phyloP scores from a whole-genome alignment of 768 basidiomycete species.

The Peribolospora kevripleyi region DNA sequence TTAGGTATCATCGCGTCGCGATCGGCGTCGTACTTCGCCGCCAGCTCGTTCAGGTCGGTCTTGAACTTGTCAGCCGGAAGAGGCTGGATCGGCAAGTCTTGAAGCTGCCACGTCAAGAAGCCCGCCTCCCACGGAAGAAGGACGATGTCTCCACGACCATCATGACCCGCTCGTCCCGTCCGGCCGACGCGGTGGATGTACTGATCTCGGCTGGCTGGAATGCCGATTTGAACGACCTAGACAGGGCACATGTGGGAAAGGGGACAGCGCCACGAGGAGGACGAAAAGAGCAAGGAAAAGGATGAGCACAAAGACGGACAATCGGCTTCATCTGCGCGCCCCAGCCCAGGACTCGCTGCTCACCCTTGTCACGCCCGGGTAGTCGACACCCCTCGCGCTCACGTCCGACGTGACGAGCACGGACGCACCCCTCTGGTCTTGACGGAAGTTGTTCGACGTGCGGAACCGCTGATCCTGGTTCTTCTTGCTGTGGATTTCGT shows the following conservation, averaged over 20 bases:
- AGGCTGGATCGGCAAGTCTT: constrained; percentile 42
- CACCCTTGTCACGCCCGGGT: constrained; percentile 41
- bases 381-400: constrained; percentile 38
- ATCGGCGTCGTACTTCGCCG: constrained; percentile 28
- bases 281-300: constrained; percentile 26
- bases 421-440: constrained; percentile 38
- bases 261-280: constrained; percentile 15
- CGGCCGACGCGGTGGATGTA: constrained; percentile 25
- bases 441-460: constrained; percentile 33
- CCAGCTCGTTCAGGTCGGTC: constrained; percentile 27
- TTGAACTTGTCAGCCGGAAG: constrained; percentile 29
- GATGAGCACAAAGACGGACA: constrained; percentile 12
- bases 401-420: constrained; percentile 24
- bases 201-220: constrained; percentile 39
- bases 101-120: constrained; percentile 36
- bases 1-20: constrained; percentile 4
- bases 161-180: constrained; percentile 25
- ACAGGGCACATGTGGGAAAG: constrained; percentile 27
- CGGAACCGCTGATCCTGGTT: constrained; percentile 28
- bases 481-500: constrained; percentile 46
- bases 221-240: constrained; percentile 45
- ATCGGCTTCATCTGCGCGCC: no score
- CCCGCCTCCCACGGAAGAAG: constrained; percentile 29
- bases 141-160: constrained; percentile 34
- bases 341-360: constrained; percentile 20